Evolutionary conservation across 169 alveolate genomes (phyloP).

Genomic region (Theileria parva): DNA sequence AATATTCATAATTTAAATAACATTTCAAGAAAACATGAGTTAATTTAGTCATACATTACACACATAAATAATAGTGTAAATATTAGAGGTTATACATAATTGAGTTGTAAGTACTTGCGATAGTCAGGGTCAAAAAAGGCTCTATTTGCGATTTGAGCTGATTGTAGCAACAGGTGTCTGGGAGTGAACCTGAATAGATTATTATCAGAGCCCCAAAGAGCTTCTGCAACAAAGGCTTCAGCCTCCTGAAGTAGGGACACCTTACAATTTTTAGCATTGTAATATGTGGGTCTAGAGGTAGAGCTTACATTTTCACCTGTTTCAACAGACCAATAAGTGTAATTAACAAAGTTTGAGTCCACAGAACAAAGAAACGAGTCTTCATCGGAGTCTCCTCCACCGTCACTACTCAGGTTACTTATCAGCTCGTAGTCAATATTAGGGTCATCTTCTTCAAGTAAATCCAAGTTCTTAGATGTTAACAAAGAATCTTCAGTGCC

Average conservation of each 20-base stretch:
- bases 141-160: constrained; percentile 57
- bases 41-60: too few species aligned
- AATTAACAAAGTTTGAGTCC: constrained; percentile 27
- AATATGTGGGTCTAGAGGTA: constrained; percentile 36
- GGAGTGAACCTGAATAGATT: constrained; percentile 30
- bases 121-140: constrained; percentile 67
- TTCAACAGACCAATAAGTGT: constrained; percentile 64
- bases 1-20: too few species aligned
- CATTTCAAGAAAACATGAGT: too few species aligned
- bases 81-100: constrained; percentile 7
- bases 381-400: background rate
- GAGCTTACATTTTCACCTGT: constrained; percentile 42
- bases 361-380: background rate
- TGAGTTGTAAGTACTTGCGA: constrained; percentile 32
- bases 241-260: constrained; percentile 58
- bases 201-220: constrained; percentile 31
- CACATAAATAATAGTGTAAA: too few species aligned
- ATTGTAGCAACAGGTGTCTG: constrained; percentile 48
- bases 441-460: constrained; percentile 10
- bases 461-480: background rate
- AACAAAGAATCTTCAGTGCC: background rate
- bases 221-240: constrained; percentile 46
- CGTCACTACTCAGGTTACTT: background rate
- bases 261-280: background rate
- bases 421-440: constrained; percentile 4